Evolutionary conservation across 352 stramenopile genomes (phyloP).

Genomic region (Phytopythium vexans): DNA sequence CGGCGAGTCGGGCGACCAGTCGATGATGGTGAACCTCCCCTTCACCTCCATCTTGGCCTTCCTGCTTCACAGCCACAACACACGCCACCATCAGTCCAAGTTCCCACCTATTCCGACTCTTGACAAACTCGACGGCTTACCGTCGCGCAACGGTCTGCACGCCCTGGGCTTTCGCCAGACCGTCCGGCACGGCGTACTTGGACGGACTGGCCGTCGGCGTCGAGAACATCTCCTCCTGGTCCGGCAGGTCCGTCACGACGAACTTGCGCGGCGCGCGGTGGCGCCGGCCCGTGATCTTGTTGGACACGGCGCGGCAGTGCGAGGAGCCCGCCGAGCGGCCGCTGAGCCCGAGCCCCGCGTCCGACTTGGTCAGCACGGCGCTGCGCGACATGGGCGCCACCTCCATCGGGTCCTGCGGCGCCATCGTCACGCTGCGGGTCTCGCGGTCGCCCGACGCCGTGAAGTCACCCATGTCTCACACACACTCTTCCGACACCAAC

Average conservation of each 20-base stretch:
- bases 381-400: constrained; percentile 2
- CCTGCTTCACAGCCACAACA: neutral
- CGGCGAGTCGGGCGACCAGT: constrained; percentile 63
- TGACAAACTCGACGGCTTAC: neutral
- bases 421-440: constrained; percentile 8
- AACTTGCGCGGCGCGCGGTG: constrained; percentile 59
- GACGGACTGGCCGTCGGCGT: constrained; percentile 7
- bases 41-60: constrained; percentile 67
- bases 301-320: neutral
- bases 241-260: constrained; percentile 66
- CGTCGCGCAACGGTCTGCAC: neutral
- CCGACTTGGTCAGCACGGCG: constrained; percentile 1
- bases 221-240: constrained; percentile 26
- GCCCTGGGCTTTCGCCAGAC: neutral
- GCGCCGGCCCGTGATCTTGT: constrained; percentile 58
- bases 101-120: neutral
- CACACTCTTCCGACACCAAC: too few species aligned
- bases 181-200: neutral
- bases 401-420: constrained; percentile 2
- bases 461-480: too few species aligned
- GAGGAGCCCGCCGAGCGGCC: constrained; percentile 21
- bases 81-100: neutral
- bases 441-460: neutral
- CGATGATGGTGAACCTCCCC: constrained; percentile 81
- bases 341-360: neutral